Base-by-base conservation (phyloP, 2,329 filamentous ascomycete genomes). In the Aspergillus cejpii region DNA sequence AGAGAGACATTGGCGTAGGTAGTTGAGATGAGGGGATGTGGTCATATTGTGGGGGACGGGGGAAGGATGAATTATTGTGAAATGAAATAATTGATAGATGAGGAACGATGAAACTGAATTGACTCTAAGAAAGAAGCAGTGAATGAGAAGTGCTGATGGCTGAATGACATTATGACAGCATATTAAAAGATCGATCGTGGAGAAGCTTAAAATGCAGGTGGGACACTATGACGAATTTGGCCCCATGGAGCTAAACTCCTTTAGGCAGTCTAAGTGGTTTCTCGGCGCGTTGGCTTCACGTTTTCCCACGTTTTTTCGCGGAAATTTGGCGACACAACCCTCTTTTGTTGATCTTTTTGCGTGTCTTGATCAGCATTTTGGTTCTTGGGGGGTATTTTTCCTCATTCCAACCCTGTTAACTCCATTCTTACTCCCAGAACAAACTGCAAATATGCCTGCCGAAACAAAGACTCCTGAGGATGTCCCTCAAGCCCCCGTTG, bases 1-100 rank as follows among this genome's bases (percentile, higher is more conserved):
- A n/a, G 76, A 70, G 45, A 97, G 78, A 28, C 88, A 88, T 44
- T 84, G 72, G 43, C 73, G 77, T 73, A 97, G 85, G 61, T 80
- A 80, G 45, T 61, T 48, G 31, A 63, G 48, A 49, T 71, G 69
- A 19, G 59, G 54, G 40, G 65, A 57, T 40, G 50, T 48, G 21
- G 42, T 38, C 53, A 38, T 54, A 56, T 57, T 19, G 45, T 51
- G 52, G 39, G 21, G 19, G 34, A 24, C 8, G 44, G 37, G 31
- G 37, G 40, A 34, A 31, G 28, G 3, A 5, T 24, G 23, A 29
- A 6, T 5, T 6, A 29, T 6, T 11, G 12, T 14, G 8, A 31
- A 7, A 2, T 31, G 28, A 31, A 8, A 14, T 27, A 15, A 3
- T 15, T 4, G 28, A 14, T n/a, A 31, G 28, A 15, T 31, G 14